A percentile compares a stretch with the other conserved stretches of the same genome.
phyloP scores from a whole-genome alignment of 176 grass and related monocot species.

The Zoysia japonica region DNA sequence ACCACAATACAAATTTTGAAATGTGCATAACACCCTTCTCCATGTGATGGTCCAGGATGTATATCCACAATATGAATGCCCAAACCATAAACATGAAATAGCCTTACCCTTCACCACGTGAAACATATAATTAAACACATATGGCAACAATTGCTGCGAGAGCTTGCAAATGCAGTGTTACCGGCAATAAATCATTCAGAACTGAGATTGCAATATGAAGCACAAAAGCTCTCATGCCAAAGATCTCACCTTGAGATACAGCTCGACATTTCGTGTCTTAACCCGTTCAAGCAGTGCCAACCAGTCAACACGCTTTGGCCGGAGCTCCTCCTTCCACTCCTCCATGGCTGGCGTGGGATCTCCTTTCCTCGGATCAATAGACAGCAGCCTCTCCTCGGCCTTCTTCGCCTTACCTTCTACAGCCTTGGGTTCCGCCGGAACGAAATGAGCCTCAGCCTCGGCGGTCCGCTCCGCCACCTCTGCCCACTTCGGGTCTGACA shows the following conservation, averaged over 20 bases:
- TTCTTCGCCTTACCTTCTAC: constrained; percentile 71
- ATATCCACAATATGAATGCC: not conserved
- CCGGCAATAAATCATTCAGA: not conserved
- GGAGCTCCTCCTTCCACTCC: constrained; percentile 76
- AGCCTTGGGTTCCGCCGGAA: constrained; percentile 60
- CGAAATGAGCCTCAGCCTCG: constrained; percentile 59
- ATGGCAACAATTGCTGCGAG: not conserved
- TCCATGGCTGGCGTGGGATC: constrained; percentile 55
- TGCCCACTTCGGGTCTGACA: constrained; percentile 77
- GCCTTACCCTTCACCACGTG: not conserved
- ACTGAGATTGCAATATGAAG: constrained; percentile 15
- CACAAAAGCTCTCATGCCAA: constrained; percentile 11
- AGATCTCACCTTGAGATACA: constrained; percentile 77
- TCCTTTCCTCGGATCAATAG: constrained; percentile 48
- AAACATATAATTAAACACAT: not conserved
- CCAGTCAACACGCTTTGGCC: constrained; percentile 75
- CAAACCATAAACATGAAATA: not conserved
- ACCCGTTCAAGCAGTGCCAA: constrained; percentile 70
- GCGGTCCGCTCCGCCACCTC: constrained; percentile 69
- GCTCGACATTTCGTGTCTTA: constrained; percentile 60
- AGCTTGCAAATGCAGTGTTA: not conserved
- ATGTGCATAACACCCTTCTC: not conserved
- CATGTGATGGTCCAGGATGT: not conserved
- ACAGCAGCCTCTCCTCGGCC: constrained; percentile 63
- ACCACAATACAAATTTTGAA: not conserved